Evolutionary conservation across 805 yeast genomes (phyloP).

Genomic region (Pichia heedii): DNA sequence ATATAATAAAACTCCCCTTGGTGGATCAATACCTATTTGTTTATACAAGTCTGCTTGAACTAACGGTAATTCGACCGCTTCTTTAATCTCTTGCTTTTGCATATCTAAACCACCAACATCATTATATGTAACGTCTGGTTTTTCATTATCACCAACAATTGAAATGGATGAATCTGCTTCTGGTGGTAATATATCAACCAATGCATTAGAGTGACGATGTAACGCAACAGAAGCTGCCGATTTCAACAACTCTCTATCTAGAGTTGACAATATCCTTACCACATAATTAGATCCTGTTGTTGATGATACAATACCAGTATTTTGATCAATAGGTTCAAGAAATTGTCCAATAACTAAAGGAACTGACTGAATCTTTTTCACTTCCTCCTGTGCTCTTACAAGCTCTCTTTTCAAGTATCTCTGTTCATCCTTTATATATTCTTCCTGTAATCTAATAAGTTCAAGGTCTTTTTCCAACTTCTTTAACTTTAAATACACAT

Average conservation of each 20-base stretch:
- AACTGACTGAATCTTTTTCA: constrained; percentile 92
- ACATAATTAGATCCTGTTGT: constrained; percentile 98
- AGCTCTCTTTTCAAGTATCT: constrained; percentile 92
- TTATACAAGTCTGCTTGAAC: constrained; percentile 93
- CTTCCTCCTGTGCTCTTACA: constrained; percentile 96
- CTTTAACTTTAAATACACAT: constrained; percentile 77
- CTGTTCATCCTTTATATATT: constrained; percentile 95
- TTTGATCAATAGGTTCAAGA: constrained; percentile 92
- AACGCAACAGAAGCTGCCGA: constrained; percentile 94
- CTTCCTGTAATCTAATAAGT: constrained; percentile 79
- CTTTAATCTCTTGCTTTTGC: constrained; percentile 98
- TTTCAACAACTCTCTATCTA: constrained; percentile 89
- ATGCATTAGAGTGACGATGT: constrained; percentile 96
- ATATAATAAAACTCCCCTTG: constrained; percentile 91
- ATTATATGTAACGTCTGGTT: constrained; percentile 87
- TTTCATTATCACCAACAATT: constrained; percentile 88
- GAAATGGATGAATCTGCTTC: constrained; percentile 97
- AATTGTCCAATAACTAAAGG: constrained; percentile 98
- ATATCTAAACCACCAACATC: constrained; percentile 98
- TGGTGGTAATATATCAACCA: constrained; percentile 95
- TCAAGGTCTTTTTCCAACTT: constrained; percentile 87
- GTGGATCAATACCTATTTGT: constrained; percentile 98
- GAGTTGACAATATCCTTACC: constrained; percentile 86
- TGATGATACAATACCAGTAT: constrained; percentile 92
- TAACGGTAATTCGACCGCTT: constrained; percentile 94